Evolutionary conservation across 2,329 filamentous ascomycete species (phyloP).

Genomic region (Ophiocordyceps australis): DNA sequence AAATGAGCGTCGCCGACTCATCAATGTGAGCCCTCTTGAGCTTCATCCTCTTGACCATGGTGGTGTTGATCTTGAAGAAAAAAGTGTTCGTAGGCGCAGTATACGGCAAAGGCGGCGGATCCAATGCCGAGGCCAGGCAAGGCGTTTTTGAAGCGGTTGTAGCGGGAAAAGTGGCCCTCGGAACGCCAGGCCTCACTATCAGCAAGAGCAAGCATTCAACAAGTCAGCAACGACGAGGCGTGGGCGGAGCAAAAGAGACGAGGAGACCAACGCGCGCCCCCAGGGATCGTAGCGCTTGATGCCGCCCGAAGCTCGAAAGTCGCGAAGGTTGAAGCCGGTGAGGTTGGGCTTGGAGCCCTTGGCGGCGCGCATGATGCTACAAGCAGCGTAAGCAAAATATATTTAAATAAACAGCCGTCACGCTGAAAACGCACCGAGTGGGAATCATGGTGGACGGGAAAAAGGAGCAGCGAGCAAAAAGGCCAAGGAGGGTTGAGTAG

Average conservation of each 20-base stretch:
- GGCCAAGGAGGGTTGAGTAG: too few relatives aligned
- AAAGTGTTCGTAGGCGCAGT: constrained; percentile 78
- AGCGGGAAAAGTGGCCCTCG: constrained; percentile 69
- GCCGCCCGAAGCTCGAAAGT: constrained; percentile 55
- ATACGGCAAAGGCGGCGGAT: constrained; percentile 74
- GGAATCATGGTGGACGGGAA: constrained; percentile 16
- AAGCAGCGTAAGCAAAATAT: not conserved
- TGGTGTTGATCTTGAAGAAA: constrained; percentile 62
- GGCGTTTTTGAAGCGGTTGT: constrained; percentile 70
- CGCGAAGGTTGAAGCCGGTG: constrained; percentile 81
- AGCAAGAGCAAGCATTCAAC: not conserved
- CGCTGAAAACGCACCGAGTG: constrained; percentile 12
- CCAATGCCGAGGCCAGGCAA: constrained; percentile 90
- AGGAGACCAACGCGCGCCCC: constrained; percentile 38
- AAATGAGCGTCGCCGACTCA: too few relatives aligned
- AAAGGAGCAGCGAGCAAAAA: not conserved
- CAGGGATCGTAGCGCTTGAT: constrained; percentile 46
- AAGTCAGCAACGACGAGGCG: not conserved
- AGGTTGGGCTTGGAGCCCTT: constrained; percentile 48
- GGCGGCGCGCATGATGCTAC: constrained; percentile 30
- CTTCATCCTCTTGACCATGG: constrained; percentile 26
- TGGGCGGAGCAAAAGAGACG: not conserved
- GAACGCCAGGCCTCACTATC: constrained; percentile 88
- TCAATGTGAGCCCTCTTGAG: constrained; percentile 5
- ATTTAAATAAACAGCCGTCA: too few relatives aligned